Evolutionary conservation across 805 yeast genomes (phyloP).

Genomic region (Cyberlindnera xishuangbannaensis): DNA sequence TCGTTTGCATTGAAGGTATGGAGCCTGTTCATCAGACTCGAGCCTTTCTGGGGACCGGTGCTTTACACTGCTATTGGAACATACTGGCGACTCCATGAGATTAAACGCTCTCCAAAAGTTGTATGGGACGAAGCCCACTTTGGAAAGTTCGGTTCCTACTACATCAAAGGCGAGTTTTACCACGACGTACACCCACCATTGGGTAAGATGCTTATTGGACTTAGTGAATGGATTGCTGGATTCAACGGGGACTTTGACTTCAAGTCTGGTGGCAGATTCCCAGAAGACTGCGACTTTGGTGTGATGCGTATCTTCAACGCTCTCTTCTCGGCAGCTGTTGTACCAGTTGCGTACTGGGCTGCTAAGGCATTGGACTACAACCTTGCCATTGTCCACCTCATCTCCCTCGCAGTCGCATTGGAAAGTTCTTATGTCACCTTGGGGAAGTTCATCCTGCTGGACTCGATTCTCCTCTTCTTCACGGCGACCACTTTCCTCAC

Average conservation of each 20-base stretch:
- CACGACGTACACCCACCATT: constrained; percentile 87
- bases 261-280: constrained; percentile 59
- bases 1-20: not conserved
- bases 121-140: constrained; percentile 93
- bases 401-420: constrained; percentile 56
- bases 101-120: constrained; percentile 52
- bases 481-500: constrained; percentile 65
- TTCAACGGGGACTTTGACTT: constrained; percentile 74
- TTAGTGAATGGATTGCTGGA: constrained; percentile 78
- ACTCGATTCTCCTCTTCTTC: constrained; percentile 71
- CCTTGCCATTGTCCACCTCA: constrained; percentile 48
- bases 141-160: constrained; percentile 81
- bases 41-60: constrained; percentile 34
- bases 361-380: constrained; percentile 52
- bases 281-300: constrained; percentile 53
- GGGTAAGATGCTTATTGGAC: constrained; percentile 75
- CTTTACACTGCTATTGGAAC: constrained; percentile 40
- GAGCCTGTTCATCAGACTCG: constrained; percentile 6
- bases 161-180: constrained; percentile 71
- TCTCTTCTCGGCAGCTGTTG: constrained; percentile 56
- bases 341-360: constrained; percentile 68
- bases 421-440: constrained; percentile 67
- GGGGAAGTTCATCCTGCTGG: constrained; percentile 70
- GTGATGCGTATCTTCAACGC: constrained; percentile 72
- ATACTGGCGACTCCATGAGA: constrained; percentile 53